A percentile compares a stretch with the other conserved stretches of the same genome.
Conservation (phyloP, 495 filamentous ascomycete genomes). For the Penicillium lividum region DNA sequence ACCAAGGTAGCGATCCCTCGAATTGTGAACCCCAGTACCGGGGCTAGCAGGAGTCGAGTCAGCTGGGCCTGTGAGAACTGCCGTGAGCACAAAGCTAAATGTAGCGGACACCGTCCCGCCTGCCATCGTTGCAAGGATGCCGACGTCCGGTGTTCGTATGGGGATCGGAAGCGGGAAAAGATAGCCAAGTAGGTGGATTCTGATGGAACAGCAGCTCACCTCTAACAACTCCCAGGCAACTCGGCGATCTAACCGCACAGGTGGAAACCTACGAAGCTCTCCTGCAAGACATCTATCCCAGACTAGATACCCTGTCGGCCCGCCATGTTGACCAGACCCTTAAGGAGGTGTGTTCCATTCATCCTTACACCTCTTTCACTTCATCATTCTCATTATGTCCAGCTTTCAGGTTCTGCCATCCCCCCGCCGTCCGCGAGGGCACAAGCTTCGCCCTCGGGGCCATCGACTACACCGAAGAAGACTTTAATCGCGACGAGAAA, state of each 20-base stretch:
- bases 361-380: neutral
- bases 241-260: constrained; percentile 41
- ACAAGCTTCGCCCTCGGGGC: constrained; percentile 44
- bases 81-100: constrained; percentile 68
- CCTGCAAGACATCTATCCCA: constrained; percentile 40
- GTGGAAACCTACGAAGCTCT: constrained; percentile 37
- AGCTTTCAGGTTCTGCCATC: constrained; percentile 1
- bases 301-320: constrained; percentile 32
- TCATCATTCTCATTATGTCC: neutral
- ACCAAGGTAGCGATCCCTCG: constrained; percentile 45
- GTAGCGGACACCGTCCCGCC: constrained; percentile 55
- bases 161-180: constrained; percentile 60
- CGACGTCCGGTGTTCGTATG: constrained; percentile 52
- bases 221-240: constrained; percentile 36
- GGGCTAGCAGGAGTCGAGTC: constrained; percentile 42
- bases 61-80: constrained; percentile 71
- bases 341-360: constrained; percentile 15
- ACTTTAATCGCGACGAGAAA: constrained; percentile 57
- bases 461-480: constrained; percentile 58
- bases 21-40: constrained; percentile 23
- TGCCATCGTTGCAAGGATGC: constrained; percentile 61
- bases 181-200: constrained; percentile 50
- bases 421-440: constrained; percentile 27
- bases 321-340: constrained; percentile 41
- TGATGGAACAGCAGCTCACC: neutral